Percentiles rank a stretch among this genome's conserved stretches.
phyloP scores from a whole-genome alignment of 495 filamentous ascomycete genomes.

The Penicillium canescens region DNA sequence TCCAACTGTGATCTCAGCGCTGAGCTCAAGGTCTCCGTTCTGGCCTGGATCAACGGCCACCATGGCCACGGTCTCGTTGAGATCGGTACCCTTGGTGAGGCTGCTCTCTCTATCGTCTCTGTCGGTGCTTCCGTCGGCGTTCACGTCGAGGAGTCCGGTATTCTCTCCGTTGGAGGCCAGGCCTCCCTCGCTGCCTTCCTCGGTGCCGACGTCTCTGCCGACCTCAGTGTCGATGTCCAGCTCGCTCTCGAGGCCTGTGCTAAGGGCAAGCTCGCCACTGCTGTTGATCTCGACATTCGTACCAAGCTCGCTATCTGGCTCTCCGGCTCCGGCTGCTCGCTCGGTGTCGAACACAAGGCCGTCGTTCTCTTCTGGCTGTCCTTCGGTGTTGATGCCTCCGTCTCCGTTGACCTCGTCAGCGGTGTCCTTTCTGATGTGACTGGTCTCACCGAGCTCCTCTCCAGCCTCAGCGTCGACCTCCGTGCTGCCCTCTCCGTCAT shows the following conservation, averaged over 20 bases:
- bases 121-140: constrained; percentile 36
- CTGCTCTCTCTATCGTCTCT: constrained; percentile 35
- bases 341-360: constrained; percentile 45
- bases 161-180: constrained; percentile 31
- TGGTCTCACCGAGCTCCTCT: constrained; percentile 27
- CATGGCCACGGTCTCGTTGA: constrained; percentile 28
- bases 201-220: constrained; percentile 25
- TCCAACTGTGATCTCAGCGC: constrained; percentile 32
- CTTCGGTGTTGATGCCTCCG: constrained; percentile 30
- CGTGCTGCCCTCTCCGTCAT: constrained; percentile 36
- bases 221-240: constrained; percentile 31
- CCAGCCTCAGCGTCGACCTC: constrained; percentile 35
- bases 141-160: constrained; percentile 33
- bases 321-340: constrained; percentile 34
- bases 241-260: constrained; percentile 32
- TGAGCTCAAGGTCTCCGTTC: constrained; percentile 31
- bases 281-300: constrained; percentile 31
- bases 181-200: constrained; percentile 40
- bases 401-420: constrained; percentile 28
- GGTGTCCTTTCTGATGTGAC: constrained; percentile 31
- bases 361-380: constrained; percentile 45
- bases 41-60: constrained; percentile 38
- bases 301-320: constrained; percentile 41
- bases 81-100: constrained; percentile 28
- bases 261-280: constrained; percentile 32